A percentile compares a stretch with the other conserved stretches of the same genome.
Evolutionary conservation across 768 basidiomycete species (phyloP).

Genomic region (Pulveroboletus sp.): DNA sequence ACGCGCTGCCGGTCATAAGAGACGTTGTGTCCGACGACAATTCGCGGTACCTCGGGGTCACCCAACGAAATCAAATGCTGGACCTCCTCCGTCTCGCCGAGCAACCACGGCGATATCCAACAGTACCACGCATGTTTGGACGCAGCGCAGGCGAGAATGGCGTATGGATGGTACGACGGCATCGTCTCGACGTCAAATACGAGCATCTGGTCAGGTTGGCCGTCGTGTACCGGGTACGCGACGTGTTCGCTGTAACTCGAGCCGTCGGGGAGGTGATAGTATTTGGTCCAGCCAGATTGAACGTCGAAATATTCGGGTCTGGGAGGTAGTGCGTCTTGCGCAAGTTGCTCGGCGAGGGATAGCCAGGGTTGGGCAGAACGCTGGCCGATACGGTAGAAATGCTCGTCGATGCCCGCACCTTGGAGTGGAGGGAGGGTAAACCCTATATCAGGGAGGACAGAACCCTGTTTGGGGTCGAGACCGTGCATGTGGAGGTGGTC

Average conservation of each 20-base stretch:
- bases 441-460: conserved; percentile 69
- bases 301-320: conserved; percentile 50
- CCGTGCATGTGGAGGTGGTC: conserved; percentile 80
- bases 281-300: conserved; percentile 88
- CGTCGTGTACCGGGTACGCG: conserved; percentile 57
- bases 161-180: conserved; percentile 73
- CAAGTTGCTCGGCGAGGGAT: conserved; percentile 56
- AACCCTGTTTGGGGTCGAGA: conserved; percentile 74
- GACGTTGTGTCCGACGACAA: conserved; percentile 92
- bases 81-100: conserved; percentile 52
- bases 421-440: conserved; percentile 85
- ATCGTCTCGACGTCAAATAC: conserved; percentile 94
- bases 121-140: conserved; percentile 86
- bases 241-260: conserved; percentile 73
- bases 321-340: conserved; percentile 50
- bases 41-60: conserved; percentile 42
- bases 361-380: conserved; percentile 75
- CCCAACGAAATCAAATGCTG: conserved; percentile 76
- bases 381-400: conserved; percentile 79
- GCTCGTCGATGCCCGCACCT: conserved; percentile 77
- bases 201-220: conserved; percentile 65
- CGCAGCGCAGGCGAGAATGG: conserved; percentile 86
- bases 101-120: conserved; percentile 94
- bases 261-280: conserved; percentile 66
- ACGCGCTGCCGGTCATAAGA: conserved; percentile 88